Conservation (phyloP, 1,139 yeast species). For the Debaryomyces udenii region DNA sequence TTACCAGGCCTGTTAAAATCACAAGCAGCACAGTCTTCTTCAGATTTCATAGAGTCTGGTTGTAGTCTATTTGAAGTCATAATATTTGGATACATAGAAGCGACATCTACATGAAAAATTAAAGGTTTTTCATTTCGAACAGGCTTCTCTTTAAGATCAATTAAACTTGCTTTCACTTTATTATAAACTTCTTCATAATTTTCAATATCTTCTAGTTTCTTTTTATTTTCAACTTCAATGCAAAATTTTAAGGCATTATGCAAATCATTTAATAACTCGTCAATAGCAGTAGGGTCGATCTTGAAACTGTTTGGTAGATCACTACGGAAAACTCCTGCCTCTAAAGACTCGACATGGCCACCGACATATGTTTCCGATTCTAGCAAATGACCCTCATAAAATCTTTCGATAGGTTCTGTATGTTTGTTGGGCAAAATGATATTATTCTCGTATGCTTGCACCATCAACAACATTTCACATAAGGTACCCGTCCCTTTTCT, state of each 20-base stretch:
- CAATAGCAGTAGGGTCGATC: slow-evolving; percentile 80
- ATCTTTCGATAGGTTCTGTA: slow-evolving; percentile 87
- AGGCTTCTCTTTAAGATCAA: slow-evolving; percentile 63
- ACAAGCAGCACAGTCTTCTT: slow-evolving; percentile 96
- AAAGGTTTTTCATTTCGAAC: slow-evolving; percentile 75
- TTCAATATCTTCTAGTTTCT: slow-evolving; percentile 70
- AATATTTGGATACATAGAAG: slow-evolving; percentile 98
- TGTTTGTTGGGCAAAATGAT: slow-evolving; percentile 93
- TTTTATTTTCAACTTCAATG: slow-evolving; percentile 78
- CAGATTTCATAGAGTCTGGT: slow-evolving; percentile 96
- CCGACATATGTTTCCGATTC: slow-evolving; percentile 99
- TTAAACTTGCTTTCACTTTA: slow-evolving; percentile 56
- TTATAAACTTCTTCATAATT: slow-evolving; percentile 78
- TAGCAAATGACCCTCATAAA: slow-evolving; percentile 89
- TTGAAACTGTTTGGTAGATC: slow-evolving; percentile 78
- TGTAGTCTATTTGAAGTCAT: slow-evolving; percentile 97
- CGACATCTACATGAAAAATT: slow-evolving; percentile 97
- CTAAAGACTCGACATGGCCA: slow-evolving; percentile 96
- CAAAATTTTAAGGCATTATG: slow-evolving; percentile 81
- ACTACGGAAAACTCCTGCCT: slow-evolving; percentile 96
- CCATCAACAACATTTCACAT: slow-evolving; percentile 97
- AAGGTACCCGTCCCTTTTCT: slow-evolving; percentile 98
- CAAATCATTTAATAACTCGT: slow-evolving; percentile 73
- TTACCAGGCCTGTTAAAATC: slow-evolving; percentile 97
- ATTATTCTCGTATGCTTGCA: slow-evolving; percentile 81